phyloP scores from a whole-genome alignment of 495 filamentous ascomycete species.

The Talaromyces proteolyticus region DNA sequence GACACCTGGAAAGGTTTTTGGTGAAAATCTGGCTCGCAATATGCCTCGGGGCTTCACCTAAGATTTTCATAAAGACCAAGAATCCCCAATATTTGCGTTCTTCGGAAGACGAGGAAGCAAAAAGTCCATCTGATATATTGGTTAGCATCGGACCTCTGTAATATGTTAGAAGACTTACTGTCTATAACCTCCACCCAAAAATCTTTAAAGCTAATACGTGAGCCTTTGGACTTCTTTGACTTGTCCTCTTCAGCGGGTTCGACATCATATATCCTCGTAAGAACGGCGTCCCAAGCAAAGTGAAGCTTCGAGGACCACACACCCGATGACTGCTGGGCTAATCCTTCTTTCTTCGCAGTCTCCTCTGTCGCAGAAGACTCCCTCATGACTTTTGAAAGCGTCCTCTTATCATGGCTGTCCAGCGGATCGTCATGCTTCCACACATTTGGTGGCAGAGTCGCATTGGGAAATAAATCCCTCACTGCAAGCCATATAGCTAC shows the following conservation, averaged over 20 bases:
- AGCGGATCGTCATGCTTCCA: conserved; percentile 75
- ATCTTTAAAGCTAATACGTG: conserved; percentile 52
- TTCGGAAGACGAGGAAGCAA: conserved; percentile 70
- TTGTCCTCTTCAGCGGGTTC: conserved; percentile 18
- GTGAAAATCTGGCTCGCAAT: conserved; percentile 60
- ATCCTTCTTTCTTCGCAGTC: conserved; percentile 33
- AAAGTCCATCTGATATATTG: conserved; percentile 60
- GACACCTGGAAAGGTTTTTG: conserved; percentile 71
- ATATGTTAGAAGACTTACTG: conserved; percentile 44
- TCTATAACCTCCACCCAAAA: conserved; percentile 93
- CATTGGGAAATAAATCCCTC: conserved; percentile 54
- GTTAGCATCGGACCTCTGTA: conserved; percentile 3
- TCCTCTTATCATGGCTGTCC: conserved; percentile 50
- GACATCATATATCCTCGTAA: conserved; percentile 37
- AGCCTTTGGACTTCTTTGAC: conserved; percentile 25
- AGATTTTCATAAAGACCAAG: conserved; percentile 68
- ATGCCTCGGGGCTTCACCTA: conserved; percentile 44
- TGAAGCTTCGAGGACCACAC: conserved; percentile 75
- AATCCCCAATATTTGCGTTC: conserved; percentile 91
- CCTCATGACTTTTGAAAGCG: conserved; percentile 70
- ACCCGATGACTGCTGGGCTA: conserved; percentile 54
- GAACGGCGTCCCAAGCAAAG: conserved; percentile 81
- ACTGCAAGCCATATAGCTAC: conserved; percentile 80
- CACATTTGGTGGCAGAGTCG: conserved; percentile 57
- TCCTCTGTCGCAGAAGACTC: conserved; percentile 54